These are phyloP conservation scores for Trypanosoma grayi DNA, from an alignment of 208 protist species.

Conservation along the genomic window DNA sequence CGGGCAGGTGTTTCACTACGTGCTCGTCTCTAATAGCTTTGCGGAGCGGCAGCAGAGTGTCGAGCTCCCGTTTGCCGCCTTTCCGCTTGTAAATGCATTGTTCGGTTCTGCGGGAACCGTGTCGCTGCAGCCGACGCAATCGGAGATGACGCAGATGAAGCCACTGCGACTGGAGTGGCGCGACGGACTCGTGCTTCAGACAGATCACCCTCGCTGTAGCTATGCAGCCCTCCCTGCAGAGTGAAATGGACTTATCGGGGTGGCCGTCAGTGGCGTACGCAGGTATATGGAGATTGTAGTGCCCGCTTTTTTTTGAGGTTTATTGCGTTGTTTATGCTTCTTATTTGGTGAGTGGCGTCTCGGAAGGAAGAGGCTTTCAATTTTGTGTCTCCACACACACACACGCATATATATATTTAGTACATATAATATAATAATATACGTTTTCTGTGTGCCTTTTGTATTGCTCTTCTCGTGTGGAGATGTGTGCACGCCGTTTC, in stretches of 20 bases:
- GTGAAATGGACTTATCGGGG: not conserved
- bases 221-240: not conserved
- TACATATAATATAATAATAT: too few relatives aligned
- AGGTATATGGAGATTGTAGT: too few relatives aligned
- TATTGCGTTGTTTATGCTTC: too few relatives aligned
- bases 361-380: too few relatives aligned
- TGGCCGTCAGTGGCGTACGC: too few relatives aligned
- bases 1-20: conserved; percentile 31
- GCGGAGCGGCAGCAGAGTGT: conserved; percentile 9
- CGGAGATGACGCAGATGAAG: conserved; percentile 15
- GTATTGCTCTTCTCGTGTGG: too few relatives aligned
- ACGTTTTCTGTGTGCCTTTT: too few relatives aligned
- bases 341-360: too few relatives aligned
- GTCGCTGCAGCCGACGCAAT: conserved; percentile 30
- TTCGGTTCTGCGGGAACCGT: conserved; percentile 42
- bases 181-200: conserved; percentile 28
- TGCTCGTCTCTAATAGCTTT: conserved; percentile 43
- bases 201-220: not conserved
- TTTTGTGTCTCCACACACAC: not conserved
- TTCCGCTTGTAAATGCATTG: conserved; percentile 46
- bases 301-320: too few relatives aligned
- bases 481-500: too few relatives aligned
- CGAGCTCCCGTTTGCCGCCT: conserved; percentile 42
- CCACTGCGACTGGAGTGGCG: conserved; percentile 33
- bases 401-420: too few relatives aligned